Base-by-base conservation (phyloP, 371 early-diverging fungal genomes). In the Vairimorpha apis region DNA sequence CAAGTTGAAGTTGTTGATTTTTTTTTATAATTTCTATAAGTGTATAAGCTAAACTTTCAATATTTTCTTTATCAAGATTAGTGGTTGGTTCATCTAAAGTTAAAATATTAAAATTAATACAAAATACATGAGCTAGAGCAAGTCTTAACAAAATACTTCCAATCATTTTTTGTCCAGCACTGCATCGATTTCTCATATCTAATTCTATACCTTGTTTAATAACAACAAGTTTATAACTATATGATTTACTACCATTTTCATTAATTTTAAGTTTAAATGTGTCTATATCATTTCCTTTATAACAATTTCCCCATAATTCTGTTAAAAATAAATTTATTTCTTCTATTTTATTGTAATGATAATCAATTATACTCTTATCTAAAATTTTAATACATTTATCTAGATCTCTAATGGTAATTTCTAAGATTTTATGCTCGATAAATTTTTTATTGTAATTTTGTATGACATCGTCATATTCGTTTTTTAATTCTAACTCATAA, bases 71-170 rank as follows among this genome's bases (percentile, higher is more conserved):
- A 82, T 99, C 99, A 21, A 99, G 83, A 81, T 98, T 98, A 0
- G 99, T 97, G 0, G 99, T 98, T 0, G 99, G 99, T 77, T 98
- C 99, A 82, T 99, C 98, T 56, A 99, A 83, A 0, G 97, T 92
- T 51, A 99, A 81, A n/a, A 97, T 87, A 4, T 94, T 94, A 79
- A 95, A 97, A 71, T 90, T 88, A 13, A 88, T 76, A 67, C 92
- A 87, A 78, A 99, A 97, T 0, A 94, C 87, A 65, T 97, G 96
- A 3, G 96, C 94, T 49, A 99, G 84, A 7, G 99, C 97, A 43
- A 99, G 84, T 18, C 99, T 88, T 65, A 99, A 91, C 62, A 99
- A 91, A 66, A 98, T 87, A 4, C 92, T 91, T 0, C 95, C 89
- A 43, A 99, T 83, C 37, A 97, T 94, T 78, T 94, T 95, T 81